These are phyloP conservation scores for Gossypium schwendimanii DNA, from an alignment of 441 rosid species.

Conservation along the genomic window DNA sequence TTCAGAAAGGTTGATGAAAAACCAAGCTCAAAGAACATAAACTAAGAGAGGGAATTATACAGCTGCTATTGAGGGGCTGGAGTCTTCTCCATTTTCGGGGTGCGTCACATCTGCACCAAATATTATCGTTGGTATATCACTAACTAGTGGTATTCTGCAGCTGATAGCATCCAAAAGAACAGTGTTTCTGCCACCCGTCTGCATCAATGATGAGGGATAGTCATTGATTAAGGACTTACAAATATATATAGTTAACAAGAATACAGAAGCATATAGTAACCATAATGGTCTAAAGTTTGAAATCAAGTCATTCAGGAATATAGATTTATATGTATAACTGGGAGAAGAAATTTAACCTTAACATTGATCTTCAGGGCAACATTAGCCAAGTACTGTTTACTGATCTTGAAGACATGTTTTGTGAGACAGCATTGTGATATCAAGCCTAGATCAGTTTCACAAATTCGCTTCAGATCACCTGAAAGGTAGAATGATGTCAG, in stretches of 20 bases:
- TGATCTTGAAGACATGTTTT: slow-evolving; percentile 80
- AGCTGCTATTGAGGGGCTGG: slow-evolving; percentile 95
- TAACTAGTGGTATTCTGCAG: slow-evolving; percentile 85
- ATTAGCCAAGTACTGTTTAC: slow-evolving; percentile 84
- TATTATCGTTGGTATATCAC: slow-evolving; percentile 91
- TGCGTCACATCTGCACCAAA: slow-evolving; percentile 98
- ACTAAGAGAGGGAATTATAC: slow-evolving; percentile 31
- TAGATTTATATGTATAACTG: neutral
- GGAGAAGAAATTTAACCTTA: slow-evolving; percentile 41
- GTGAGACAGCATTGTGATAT: slow-evolving; percentile 88
- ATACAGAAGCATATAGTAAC: neutral
- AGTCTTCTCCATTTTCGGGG: slow-evolving; percentile 93
- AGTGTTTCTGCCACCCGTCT: slow-evolving; percentile 99
- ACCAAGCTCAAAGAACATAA: neutral
- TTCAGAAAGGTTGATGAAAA: neutral
- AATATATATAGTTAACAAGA: neutral
- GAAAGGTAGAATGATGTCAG: slow-evolving; percentile 8
- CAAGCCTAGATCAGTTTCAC: slow-evolving; percentile 86
- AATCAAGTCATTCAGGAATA: neutral
- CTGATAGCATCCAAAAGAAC: slow-evolving; percentile 91
- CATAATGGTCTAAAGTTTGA: neutral
- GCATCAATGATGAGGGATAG: slow-evolving; percentile 12
- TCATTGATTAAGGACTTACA: neutral
- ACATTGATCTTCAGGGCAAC: slow-evolving; percentile 84
- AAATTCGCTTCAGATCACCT: slow-evolving; percentile 87